Evolutionary conservation across 176 grass and related monocot species (phyloP), one percentile per base, ranked within the genome.

Genomic region (Aegilops speltoides): DNA sequence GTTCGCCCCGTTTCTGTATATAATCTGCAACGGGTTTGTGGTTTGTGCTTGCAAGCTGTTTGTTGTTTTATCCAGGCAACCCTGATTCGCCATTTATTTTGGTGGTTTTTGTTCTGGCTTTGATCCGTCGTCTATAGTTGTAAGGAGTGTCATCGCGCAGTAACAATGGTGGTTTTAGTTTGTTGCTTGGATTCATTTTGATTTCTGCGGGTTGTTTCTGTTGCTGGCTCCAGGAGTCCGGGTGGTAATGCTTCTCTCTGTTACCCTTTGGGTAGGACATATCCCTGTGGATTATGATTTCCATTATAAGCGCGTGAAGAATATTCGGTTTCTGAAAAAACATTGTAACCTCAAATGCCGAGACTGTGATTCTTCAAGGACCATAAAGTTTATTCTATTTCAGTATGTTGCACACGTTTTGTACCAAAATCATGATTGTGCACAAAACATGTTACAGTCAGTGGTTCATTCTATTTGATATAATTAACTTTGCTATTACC

Each of bases 351-450:
- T 76, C 15, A 20, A 31, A 31, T 48, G 54, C 54, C 43, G 41
- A 43, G 10, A 43, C 41, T 43, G 46, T 36, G 19, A 48, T 82
- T 82, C 10, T 61, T 69, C 3, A 23, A 66, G 52, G 54, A 57
- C 19, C 19, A 57, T 57, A 22, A 57, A 20, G 52, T 20, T 56
- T 56, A 54, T 54, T 54, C 50, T 19, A 16, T 54, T 17, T 56
- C 52, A 57, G 54, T 57, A 6, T 20, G 25, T 46, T 16, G 1
- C 43, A 81, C 4, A 60, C 3, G 22, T 76, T 82, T 34, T 89
- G 70, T 28, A 50, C 26, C 37, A 57, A 56, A 80, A 40, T 74
- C 59, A 85, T 70, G 62, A 29, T 76, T 25, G 81, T 22, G 41
- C 25, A 81, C 11, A 17, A 22, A 68, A 81, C 29, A 50, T n/a